Base-by-base conservation (phyloP, 345 rosid species). In the Schrenkiella parvula region DNA sequence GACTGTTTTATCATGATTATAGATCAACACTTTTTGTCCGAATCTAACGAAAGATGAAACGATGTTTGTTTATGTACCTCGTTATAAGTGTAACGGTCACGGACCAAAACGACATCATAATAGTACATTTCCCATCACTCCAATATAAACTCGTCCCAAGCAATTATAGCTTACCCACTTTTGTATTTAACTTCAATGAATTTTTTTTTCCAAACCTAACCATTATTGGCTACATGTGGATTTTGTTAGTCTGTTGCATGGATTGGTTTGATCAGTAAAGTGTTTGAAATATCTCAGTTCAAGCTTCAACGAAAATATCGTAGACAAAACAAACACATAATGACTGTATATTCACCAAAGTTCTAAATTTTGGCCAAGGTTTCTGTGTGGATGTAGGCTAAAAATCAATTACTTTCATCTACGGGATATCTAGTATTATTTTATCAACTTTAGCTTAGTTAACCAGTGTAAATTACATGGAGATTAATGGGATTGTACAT, bases 11-110 rank as follows among this genome's bases (percentile, higher is more conserved):
- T 64, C 76, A 76, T 76, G 71, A 70, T 77, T 64, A 70, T 70
- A 77, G 76, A 77, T 47, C 68, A 77, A 56, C 80, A 71, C 76
- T 71, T 77, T 70, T 63, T 70, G 80, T 70, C 80, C 80, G 76
- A 77, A 77, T 71, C 76, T 70, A 77, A 57, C 76, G 66, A 77
- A 57, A 64, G 47, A 64, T 71, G 76, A 77, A 64, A 70, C 72
- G 76, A 70, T 77, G 80, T 77, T 70, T 64, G 72, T 22, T 22
- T 63, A 69, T 62, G 79, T 47, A 76, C 71, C 72, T 77, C 76
- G 76, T 76, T 76, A 47, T 64, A 64, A 64, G 67, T 71, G 76
- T 77, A 77, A 71, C 80, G 76, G 72, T 48, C 71, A 76, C 66
- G 71, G 75, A 76, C 71, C 79, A 35, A 69, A 63, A 46, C 75